Conservation (phyloP, 805 yeast genomes). For the Metschnikowia baotianmanensis region DNA sequence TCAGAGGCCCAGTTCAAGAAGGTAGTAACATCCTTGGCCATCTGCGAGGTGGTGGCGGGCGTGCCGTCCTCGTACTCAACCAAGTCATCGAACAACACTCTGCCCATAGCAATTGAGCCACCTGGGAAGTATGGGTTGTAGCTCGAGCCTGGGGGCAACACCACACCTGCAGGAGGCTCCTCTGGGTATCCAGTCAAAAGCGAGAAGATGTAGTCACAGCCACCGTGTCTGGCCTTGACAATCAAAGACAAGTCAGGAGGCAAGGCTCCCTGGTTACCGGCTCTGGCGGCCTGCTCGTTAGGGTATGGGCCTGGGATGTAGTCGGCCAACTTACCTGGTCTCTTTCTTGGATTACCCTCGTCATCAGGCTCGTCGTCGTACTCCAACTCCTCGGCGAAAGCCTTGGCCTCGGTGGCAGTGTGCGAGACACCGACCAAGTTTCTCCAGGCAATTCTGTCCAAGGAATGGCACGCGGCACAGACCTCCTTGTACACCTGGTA, state of each 20-base stretch:
- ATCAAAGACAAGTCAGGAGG: conserved; percentile 98
- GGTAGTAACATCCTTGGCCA: conserved; percentile 97
- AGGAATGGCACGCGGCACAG: conserved; percentile 98
- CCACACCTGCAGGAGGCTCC: conserved; percentile 97
- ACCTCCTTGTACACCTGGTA: conserved; percentile 98
- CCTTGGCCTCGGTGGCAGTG: conserved; percentile 84
- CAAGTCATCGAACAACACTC: conserved; percentile 94
- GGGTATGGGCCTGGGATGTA: conserved; percentile 92
- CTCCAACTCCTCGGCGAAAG: conserved; percentile 93
- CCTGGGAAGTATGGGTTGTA: conserved; percentile 99
- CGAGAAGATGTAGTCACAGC: conserved; percentile 90
- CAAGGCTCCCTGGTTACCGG: conserved; percentile 98
- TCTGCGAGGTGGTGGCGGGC: conserved; percentile 96
- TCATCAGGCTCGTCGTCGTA: conserved; percentile 96
- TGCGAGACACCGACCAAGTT: conserved; percentile 96
- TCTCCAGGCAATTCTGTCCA: conserved; percentile 98
- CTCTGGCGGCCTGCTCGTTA: conserved; percentile 99
- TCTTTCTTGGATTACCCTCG: conserved; percentile 96
- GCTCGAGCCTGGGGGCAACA: conserved; percentile 89
- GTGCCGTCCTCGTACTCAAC: conserved; percentile 99
- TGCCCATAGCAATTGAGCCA: conserved; percentile 98
- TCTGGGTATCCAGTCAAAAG: conserved; percentile 98
- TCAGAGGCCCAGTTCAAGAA: conserved; percentile 98
- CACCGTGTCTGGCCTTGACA: conserved; percentile 99
- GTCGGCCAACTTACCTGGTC: conserved; percentile 98